Conservation (phyloP, 225 moss, liverwort and hornwort species). For the Thuidium tamariscinum region DNA sequence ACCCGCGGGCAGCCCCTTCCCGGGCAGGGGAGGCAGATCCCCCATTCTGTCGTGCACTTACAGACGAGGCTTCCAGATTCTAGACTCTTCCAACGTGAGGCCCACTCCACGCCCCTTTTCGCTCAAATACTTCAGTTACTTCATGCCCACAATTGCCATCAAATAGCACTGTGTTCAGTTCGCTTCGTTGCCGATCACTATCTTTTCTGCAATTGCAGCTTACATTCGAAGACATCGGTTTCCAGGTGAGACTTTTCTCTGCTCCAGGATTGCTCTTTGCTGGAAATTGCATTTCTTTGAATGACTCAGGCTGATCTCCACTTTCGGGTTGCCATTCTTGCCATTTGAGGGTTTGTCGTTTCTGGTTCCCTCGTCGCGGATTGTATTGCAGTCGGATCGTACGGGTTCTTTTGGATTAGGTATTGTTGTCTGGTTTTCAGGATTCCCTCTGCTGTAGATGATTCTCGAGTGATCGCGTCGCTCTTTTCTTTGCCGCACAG, state of each 20-base stretch:
- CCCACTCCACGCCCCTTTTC: neutral
- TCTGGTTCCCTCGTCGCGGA: neutral
- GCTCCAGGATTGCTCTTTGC: neutral
- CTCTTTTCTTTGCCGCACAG: neutral
- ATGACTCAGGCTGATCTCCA: neutral
- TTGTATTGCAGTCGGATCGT: neutral
- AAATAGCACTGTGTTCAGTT: neutral
- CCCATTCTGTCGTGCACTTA: neutral
- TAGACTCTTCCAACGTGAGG: neutral
- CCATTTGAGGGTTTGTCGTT: neutral
- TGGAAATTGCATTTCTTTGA: neutral
- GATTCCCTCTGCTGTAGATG: too few relatives aligned
- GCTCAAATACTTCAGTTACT: neutral
- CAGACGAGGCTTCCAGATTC: neutral
- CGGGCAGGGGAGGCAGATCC: neutral
- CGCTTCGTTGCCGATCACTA: neutral
- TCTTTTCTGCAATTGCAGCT: neutral
- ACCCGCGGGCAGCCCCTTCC: neutral
- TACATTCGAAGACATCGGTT: neutral
- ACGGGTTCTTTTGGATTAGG: neutral
- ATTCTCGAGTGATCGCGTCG: neutral
- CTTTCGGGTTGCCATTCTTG: neutral
- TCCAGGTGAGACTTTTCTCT: neutral
- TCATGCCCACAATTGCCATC: neutral
- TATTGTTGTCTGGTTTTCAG: too few relatives aligned